Percentiles rank a stretch among this genome's conserved stretches.
Evolutionary conservation across 805 yeast genomes (phyloP).

Genomic region (Starmerella vitae): DNA sequence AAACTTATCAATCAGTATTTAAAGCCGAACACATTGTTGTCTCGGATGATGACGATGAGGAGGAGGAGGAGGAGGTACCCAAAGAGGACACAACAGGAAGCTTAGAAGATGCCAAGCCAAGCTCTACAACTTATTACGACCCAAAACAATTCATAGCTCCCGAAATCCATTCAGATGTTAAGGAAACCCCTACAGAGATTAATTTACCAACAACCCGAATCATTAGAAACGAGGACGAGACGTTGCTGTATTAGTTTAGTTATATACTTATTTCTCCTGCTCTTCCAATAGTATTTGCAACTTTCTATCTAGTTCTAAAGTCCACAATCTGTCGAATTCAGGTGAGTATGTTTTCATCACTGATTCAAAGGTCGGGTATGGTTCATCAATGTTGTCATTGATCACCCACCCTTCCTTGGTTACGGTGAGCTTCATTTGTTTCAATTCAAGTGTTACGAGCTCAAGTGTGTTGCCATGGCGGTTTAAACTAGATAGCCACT

Average conservation of each 20-base stretch:
- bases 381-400: not conserved
- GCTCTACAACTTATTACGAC: constrained; percentile 1
- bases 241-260: not conserved
- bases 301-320: constrained; percentile 7
- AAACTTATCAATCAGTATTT: constrained; percentile 50
- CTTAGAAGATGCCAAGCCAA: not conserved
- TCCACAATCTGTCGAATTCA: constrained; percentile 18
- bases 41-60: constrained; percentile 8
- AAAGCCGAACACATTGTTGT: constrained; percentile 24
- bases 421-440: constrained; percentile 4
- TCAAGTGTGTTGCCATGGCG: constrained; percentile 2
- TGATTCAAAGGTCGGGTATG: constrained; percentile 26
- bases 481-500: constrained; percentile 2
- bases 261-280: not conserved
- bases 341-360: constrained; percentile 24
- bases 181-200: not conserved
- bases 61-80: not conserved
- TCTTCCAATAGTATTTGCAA: constrained; percentile 1
- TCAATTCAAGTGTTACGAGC: constrained; percentile 17
- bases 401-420: constrained; percentile 18
- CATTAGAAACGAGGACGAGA: constrained; percentile 1
- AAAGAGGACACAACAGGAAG: too few relatives aligned
- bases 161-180: not conserved
- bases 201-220: not conserved
- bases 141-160: not conserved